These are phyloP conservation scores for Lepiota venenata DNA, from an alignment of 768 basidiomycete genomes.

Conservation along the genomic window DNA sequence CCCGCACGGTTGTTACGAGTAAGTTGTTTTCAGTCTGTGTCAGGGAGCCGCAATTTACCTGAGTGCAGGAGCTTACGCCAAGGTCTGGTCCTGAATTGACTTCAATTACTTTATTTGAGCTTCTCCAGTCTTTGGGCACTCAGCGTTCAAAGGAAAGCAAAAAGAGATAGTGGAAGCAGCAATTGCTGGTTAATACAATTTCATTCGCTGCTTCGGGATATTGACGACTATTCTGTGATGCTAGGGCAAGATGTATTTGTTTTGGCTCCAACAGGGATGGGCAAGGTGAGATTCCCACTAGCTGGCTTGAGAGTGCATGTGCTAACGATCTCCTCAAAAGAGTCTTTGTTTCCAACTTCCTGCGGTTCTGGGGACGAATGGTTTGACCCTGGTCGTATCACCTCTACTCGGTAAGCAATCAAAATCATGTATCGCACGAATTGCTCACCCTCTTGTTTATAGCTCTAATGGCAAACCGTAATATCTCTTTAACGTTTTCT, in stretches of 20 bases:
- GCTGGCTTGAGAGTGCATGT: neutral
- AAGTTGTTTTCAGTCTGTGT: neutral
- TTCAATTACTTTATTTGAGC: neutral
- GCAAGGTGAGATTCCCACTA: conserved; percentile 50
- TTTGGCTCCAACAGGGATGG: conserved; percentile 86
- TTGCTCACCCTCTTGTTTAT: neutral
- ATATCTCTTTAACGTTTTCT: neutral
- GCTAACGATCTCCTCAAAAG: conserved; percentile 32
- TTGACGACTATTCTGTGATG: neutral
- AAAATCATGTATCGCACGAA: neutral
- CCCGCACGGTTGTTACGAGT: neutral
- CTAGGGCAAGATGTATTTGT: conserved; percentile 73
- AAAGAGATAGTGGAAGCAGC: conserved; percentile 73
- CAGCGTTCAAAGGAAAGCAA: conserved; percentile 73
- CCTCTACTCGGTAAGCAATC: conserved; percentile 61
- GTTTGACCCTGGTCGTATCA: conserved; percentile 73
- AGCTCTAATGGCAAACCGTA: conserved; percentile 86
- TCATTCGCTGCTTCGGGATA: neutral
- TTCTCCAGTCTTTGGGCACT: conserved; percentile 62
- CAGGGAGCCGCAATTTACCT: neutral
- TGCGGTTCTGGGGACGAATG: conserved; percentile 63
- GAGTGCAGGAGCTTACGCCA: neutral
- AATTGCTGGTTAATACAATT: conserved; percentile 41
- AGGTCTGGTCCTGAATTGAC: neutral
- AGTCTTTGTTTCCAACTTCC: conserved; percentile 87